Percentiles rank a stretch among this genome's conserved stretches.
Evolutionary conservation across 2,329 filamentous ascomycete species (phyloP).

Genomic region (Keithomyces neogunnii): DNA sequence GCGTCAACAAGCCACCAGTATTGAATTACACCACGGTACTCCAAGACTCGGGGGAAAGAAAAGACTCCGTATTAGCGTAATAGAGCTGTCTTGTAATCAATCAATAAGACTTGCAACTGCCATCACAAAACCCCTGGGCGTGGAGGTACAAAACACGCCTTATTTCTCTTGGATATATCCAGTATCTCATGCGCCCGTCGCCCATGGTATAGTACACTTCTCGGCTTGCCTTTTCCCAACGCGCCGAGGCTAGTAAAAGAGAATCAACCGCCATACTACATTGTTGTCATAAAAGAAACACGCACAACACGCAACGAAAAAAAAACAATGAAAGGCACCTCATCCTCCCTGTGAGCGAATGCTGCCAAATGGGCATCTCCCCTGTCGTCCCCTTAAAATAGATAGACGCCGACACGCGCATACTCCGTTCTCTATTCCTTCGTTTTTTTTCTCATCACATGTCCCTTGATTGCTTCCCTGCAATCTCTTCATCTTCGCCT

Average conservation of each 20-base stretch:
- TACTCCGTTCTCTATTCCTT: slow-evolving; percentile 2
- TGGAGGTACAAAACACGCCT: no score
- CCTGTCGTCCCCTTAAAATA: background rate
- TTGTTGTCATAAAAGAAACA: background rate
- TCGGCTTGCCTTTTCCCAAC: background rate
- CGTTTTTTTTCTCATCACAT: background rate
- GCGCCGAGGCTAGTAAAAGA: background rate
- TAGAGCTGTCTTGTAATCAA: no score
- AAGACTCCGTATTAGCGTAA: no score
- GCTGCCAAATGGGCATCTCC: background rate
- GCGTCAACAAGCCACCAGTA: no score
- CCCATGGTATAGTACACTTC: background rate
- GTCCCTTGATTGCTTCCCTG: background rate
- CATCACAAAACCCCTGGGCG: no score
- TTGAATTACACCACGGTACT: no score
- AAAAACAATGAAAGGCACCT: background rate
- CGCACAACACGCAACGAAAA: background rate
- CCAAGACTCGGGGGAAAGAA: no score
- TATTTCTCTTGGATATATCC: background rate
- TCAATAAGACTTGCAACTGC: no score
- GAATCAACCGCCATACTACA: background rate
- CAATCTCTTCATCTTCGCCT: background rate
- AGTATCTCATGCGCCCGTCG: background rate
- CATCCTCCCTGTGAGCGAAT: background rate
- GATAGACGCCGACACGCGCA: background rate